A percentile compares a stretch with the other conserved stretches of the same genome.
phyloP scores from a whole-genome alignment of 2,329 filamentous ascomycete genomes.

The Verticillium alfalfae region DNA sequence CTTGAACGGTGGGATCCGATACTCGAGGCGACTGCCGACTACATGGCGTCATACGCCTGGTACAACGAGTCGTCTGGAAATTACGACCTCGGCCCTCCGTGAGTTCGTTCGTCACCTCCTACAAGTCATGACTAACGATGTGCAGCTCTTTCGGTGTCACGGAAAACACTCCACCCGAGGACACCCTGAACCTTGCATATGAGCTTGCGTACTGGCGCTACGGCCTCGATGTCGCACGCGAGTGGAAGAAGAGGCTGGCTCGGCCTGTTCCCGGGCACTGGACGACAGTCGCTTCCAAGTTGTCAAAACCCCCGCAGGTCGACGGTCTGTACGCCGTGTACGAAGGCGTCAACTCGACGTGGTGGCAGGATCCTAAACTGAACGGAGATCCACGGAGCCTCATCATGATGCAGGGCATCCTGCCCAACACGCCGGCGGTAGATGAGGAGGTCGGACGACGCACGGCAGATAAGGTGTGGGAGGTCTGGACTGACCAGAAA shows the following conservation, averaged over 20 bases:
- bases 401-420: conserved; percentile 36
- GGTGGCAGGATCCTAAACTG: conserved; percentile 31
- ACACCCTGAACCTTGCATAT: conserved; percentile 51
- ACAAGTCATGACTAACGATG: background rate
- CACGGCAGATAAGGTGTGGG: conserved; percentile 31
- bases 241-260: conserved; percentile 44
- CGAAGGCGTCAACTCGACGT: conserved; percentile 40
- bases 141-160: conserved; percentile 35
- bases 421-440: conserved; percentile 31
- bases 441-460: conserved; percentile 24
- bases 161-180: conserved; percentile 53
- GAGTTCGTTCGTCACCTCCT: background rate
- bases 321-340: conserved; percentile 49
- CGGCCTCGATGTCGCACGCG: conserved; percentile 45
- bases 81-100: conserved; percentile 44
- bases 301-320: conserved; percentile 46
- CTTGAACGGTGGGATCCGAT: conserved; percentile 48
- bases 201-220: conserved; percentile 59
- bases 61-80: conserved; percentile 42
- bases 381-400: conserved; percentile 37
- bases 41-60: conserved; percentile 54
- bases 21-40: conserved; percentile 46
- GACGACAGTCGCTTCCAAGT: conserved; percentile 39
- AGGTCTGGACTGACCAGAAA: conserved; percentile 33
- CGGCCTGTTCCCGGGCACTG: conserved; percentile 36